Evolutionary conservation across 805 yeast species (phyloP).

Genomic region (Kuraishia hungarica): DNA sequence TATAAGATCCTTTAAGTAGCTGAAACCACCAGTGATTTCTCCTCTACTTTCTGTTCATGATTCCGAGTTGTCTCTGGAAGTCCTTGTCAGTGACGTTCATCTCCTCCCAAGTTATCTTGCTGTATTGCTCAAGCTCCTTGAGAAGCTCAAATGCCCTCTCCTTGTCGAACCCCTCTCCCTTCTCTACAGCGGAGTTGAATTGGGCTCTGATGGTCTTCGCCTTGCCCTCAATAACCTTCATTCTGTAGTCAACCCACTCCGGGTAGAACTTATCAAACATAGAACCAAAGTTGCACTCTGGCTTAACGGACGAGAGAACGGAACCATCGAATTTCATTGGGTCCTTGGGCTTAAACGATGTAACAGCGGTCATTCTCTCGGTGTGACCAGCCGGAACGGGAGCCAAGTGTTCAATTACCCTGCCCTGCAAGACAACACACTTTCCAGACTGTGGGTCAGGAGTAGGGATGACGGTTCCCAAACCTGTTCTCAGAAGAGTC

Average conservation of each 20-base stretch:
- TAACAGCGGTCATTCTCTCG: conserved; percentile 34
- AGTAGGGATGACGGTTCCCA: conserved; percentile 22
- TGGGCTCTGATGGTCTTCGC: conserved; percentile 12
- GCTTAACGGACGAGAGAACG: conserved; percentile 31
- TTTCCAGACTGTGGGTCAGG: conserved; percentile 38
- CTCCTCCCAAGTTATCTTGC: background rate
- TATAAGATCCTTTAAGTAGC: no score
- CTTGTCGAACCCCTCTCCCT: conserved; percentile 22
- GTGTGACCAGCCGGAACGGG: conserved; percentile 29
- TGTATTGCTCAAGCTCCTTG: background rate
- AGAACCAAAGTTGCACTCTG: conserved; percentile 25
- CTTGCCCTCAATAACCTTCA: conserved; percentile 21
- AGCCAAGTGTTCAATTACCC: conserved; percentile 36
- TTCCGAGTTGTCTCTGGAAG: background rate
- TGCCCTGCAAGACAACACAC: conserved; percentile 40
- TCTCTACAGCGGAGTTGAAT: conserved; percentile 11
- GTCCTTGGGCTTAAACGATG: conserved; percentile 32
- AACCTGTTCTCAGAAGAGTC: conserved; percentile 40
- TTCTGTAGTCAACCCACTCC: conserved; percentile 29
- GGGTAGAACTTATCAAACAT: conserved; percentile 29
- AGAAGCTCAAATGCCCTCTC: conserved; percentile 3
- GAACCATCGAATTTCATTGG: conserved; percentile 26
- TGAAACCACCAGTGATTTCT: background rate
- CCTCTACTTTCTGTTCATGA: background rate
- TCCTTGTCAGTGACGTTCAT: background rate